Percentiles rank a stretch among this genome's conserved stretches.
These are phyloP conservation scores for Mycosarcoma mackinlayi DNA, from an alignment of 1,284 basidiomycete genomes.

Conservation along the genomic window DNA sequence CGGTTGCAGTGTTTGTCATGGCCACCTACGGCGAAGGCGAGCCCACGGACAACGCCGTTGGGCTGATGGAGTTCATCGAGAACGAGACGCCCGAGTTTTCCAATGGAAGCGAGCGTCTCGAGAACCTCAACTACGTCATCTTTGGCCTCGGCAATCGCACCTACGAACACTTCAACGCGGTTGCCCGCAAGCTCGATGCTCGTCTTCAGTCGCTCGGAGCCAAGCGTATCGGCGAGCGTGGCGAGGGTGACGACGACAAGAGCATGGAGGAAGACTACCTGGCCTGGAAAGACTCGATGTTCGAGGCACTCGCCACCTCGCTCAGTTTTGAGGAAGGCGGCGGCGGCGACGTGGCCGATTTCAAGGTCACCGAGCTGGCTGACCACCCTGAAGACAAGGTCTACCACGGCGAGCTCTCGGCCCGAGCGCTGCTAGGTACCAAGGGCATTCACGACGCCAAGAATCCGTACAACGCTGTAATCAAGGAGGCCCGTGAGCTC, in stretches of 20 bases:
- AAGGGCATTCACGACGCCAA: conserved; percentile 95
- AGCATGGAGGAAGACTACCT: conserved; percentile 99
- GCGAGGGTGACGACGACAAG: conserved; percentile 99
- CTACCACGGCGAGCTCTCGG: conserved; percentile 69
- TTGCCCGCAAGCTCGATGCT: conserved; percentile 82
- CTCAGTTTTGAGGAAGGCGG: conserved; percentile 94
- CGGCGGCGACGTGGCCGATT: conserved; percentile 94
- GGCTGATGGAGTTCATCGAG: conserved; percentile 88
- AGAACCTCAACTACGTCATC: no score
- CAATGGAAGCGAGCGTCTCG: conserved; percentile 80
- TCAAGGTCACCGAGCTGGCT: conserved; percentile 84
- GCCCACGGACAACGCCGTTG: conserved; percentile 97
- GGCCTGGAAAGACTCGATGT: conserved; percentile 99
- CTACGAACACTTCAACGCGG: conserved; percentile 82
- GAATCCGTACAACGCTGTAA: conserved; percentile 92
- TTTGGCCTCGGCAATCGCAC: conserved; percentile 94
- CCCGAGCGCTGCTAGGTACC: conserved; percentile 81
- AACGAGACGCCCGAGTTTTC: conserved; percentile 88
- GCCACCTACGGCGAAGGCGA: conserved; percentile 99
- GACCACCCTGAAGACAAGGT: conserved; percentile 55
- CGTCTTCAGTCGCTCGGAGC: conserved; percentile 83
- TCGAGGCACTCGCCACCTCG: conserved; percentile 82
- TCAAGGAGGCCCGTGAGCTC: conserved; percentile 82
- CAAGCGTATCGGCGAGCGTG: conserved; percentile 85
- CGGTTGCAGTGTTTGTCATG: conserved; percentile 90